Evolutionary conservation across 2,329 filamentous ascomycete genomes (phyloP), one percentile per base, ranked within the genome.

Genomic region (Exophiala mesophila): DNA sequence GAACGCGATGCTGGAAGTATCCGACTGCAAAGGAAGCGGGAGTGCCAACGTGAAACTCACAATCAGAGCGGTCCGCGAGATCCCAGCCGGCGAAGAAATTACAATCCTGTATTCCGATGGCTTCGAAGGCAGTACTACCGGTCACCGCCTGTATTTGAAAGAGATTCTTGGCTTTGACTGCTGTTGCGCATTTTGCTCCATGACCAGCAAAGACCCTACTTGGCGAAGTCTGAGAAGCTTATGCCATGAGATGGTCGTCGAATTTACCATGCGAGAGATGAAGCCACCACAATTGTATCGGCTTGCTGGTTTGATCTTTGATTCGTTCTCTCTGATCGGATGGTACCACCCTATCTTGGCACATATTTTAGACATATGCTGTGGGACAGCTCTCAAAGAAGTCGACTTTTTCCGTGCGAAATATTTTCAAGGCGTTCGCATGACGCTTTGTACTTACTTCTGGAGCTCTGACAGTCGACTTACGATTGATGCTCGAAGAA

Each of bases 71-170:
- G 35, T 43, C 15, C 36, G 33, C 16, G 16, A 19, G 8, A 58
- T 63, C 31, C 18, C 26, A 6, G 28, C 28, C 4, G 59, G 57
- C 1, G 50, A 55, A 15, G 58, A 63, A 33, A 52, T 62, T 28
- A 57, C 52, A 3, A 40, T 57, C 26, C 24, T 52, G 1, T 60
- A 60, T 36, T 35, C 45, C 3, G 36, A 46, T 15, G 23, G 45
- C 10, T 33, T 47, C 7, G 35, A 5, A 15, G 10, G 16, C 8
- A 13, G 21, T 34, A 19, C 13, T 5, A 30, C 29, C 5, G 13
- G 12, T 17, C 52, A 58, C 12, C 52, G 45, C 28, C 16, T 43
- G 3, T 29, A 44, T 12, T 43, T 50, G 9, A 28, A 32, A n/a
- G 20, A 39, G 1, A 33, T 39, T 3, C 56, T 50, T 36, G 50